Evolutionary conservation across 1,284 basidiomycete species (phyloP), one percentile per base, ranked within the genome.

Genomic region (Malassezia japonica): DNA sequence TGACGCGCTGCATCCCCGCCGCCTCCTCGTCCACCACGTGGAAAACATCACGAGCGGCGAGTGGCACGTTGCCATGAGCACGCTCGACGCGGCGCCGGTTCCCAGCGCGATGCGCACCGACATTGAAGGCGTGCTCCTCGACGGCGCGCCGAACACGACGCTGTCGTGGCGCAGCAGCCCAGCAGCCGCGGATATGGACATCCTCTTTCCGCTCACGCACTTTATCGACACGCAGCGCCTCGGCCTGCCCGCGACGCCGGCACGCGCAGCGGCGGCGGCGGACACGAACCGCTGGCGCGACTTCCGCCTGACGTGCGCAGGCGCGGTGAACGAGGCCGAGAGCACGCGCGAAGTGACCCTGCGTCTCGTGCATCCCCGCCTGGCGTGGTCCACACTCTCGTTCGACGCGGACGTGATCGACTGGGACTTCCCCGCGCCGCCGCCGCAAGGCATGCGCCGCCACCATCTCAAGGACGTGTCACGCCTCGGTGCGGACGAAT

Each of bases 391-490:
- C 80, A 88, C 87, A 1, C 80, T 98, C 46, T 86, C 88, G 0
- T 96, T 98, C 65, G 85, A 91, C 48, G 91, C 88, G 0, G 85
- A 94, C 56, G 86, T 98, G 6, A 73, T 91, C 15, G 76, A 80
- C 48, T 96, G 92, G 92, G 84, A 75, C 53, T 60, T 77, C 4
- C 71, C 74, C 16, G 54, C 51, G 50, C 84, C 86, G 0, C 61
- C 64, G 8, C 67, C 69, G 15, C 43, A 52, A 6, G 76, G 75
- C 39, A 81, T 83, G 55, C 77, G 80, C n/a, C 79, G 88, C 6
- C 92, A 96, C 71, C 86, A 90, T 65, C 81, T 96, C 75, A 95
- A 92, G 72, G 86, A 88, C 71, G 86, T 81, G 0, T 87, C 86
- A 3, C 86, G 85, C 72, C 84, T 86, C 62, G 84, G 84, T 1